Evolutionary conservation across 129 eudicot species (phyloP).

Genomic region (Mikania micrantha): DNA sequence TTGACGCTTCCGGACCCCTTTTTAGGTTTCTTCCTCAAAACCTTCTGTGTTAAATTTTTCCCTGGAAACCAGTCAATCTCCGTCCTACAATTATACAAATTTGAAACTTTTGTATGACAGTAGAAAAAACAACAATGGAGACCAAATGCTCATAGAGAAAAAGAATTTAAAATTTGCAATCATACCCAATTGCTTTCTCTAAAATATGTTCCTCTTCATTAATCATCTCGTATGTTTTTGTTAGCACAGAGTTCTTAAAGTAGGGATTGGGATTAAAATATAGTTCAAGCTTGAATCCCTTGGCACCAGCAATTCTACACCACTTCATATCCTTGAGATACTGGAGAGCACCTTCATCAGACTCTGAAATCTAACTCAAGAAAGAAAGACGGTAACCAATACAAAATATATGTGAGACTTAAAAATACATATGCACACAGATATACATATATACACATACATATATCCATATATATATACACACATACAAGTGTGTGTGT

Average conservation of each 20-base stretch:
- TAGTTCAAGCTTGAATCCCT: constrained; percentile 92
- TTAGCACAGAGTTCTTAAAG: constrained; percentile 64
- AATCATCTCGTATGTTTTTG: constrained; percentile 90
- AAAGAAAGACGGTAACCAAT: neutral
- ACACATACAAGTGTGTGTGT: no score
- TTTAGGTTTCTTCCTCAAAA: constrained; percentile 78
- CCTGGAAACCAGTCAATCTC: constrained; percentile 95
- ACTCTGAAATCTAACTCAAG: constrained; percentile 60
- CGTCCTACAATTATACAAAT: constrained; percentile 47
- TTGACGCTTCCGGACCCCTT: constrained; percentile 76
- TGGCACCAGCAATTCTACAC: constrained; percentile 54
- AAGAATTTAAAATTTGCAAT: neutral
- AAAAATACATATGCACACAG: neutral
- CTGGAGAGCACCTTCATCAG: constrained; percentile 85
- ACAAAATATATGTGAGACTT: neutral
- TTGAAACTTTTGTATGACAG: neutral
- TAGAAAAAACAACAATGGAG: neutral
- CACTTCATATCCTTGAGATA: constrained; percentile 90
- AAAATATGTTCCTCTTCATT: constrained; percentile 92
- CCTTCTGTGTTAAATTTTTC: constrained; percentile 79
- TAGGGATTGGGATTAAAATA: constrained; percentile 77
- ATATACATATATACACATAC: no score
- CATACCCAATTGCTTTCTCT: constrained; percentile 91
- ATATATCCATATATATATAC: no score
- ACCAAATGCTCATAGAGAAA: neutral